A percentile compares a stretch with the other conserved stretches of the same genome.
Evolutionary conservation across 179 eudicot species (phyloP).

Genomic region (Beta macrorhiza): DNA sequence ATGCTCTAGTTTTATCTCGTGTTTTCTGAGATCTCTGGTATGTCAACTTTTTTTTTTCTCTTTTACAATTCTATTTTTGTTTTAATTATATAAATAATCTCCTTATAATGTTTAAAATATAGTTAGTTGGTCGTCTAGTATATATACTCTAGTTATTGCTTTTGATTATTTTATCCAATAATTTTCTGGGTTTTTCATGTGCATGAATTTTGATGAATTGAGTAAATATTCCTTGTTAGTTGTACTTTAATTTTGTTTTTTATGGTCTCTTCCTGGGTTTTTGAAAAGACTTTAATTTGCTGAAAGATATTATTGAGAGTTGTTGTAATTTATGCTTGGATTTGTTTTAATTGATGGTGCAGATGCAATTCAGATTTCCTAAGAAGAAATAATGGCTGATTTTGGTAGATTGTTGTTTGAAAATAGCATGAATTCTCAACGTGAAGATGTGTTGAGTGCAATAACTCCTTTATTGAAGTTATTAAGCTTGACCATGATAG

Average conservation of each 20-base stretch:
- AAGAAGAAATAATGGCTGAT: conserved; percentile 26
- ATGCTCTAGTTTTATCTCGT: too few species aligned
- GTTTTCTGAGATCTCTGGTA: too few species aligned
- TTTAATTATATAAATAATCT: too few species aligned
- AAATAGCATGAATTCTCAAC: conserved; percentile 25
- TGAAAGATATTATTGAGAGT: not conserved
- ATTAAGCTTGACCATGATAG: conserved; percentile 55
- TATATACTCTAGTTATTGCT: too few species aligned
- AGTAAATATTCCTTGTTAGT: not conserved
- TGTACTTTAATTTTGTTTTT: not conserved
- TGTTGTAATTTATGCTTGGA: not conserved
- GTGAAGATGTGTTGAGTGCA: conserved; percentile 47
- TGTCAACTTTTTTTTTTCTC: too few species aligned
- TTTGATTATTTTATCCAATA: too few species aligned
- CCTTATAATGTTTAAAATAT: too few species aligned
- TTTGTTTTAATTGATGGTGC: conserved; percentile 20
- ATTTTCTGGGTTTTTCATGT: too few species aligned
- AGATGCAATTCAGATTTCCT: not conserved
- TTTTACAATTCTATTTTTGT: too few species aligned
- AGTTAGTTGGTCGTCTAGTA: too few species aligned
- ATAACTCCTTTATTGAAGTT: conserved; percentile 70
- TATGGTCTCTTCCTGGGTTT: not conserved
- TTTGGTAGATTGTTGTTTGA: conserved; percentile 32
- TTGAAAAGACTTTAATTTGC: not conserved
- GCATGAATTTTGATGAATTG: too few species aligned